A percentile compares a stretch with the other conserved stretches of the same genome.
These are phyloP conservation scores for Myxozyma kluyveri DNA, from an alignment of 805 yeast species.

Conservation along the genomic window DNA sequence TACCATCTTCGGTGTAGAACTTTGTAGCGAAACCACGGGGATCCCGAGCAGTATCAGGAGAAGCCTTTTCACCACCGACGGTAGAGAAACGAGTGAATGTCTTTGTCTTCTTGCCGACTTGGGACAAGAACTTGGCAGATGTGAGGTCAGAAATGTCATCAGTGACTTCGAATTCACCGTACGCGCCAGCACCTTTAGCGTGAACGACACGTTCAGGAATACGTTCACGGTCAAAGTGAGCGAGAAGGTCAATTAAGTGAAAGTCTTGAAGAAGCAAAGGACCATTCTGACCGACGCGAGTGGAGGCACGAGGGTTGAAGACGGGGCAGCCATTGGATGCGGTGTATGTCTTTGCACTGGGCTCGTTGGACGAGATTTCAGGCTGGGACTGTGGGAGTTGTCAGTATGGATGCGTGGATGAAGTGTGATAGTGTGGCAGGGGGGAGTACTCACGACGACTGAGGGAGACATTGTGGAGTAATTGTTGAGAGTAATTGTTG, in stretches of 20 bases:
- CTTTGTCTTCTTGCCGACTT: slow-evolving; percentile 74
- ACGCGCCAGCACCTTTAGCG: slow-evolving; percentile 66
- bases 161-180: slow-evolving; percentile 57
- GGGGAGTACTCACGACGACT: no score
- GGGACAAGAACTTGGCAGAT: slow-evolving; percentile 52
- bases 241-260: slow-evolving; percentile 54
- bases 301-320: slow-evolving; percentile 54
- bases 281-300: slow-evolving; percentile 51
- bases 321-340: slow-evolving; percentile 57
- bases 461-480: slow-evolving; percentile 18
- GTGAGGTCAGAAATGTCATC: slow-evolving; percentile 56
- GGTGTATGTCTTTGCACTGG: slow-evolving; percentile 40
- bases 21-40: slow-evolving; percentile 69
- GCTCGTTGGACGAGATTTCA: slow-evolving; percentile 2
- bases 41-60: slow-evolving; percentile 65
- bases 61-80: slow-evolving; percentile 67
- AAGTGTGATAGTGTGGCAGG: background rate
- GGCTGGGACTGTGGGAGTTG: slow-evolving; percentile 2
- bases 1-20: slow-evolving; percentile 66
- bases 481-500: background rate
- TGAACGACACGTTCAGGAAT: slow-evolving; percentile 68
- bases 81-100: slow-evolving; percentile 60
- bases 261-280: slow-evolving; percentile 59
- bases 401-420: background rate
- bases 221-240: slow-evolving; percentile 63